Base-by-base conservation (phyloP, 2,329 filamentous ascomycete genomes). In the Madurella mycetomatis region DNA sequence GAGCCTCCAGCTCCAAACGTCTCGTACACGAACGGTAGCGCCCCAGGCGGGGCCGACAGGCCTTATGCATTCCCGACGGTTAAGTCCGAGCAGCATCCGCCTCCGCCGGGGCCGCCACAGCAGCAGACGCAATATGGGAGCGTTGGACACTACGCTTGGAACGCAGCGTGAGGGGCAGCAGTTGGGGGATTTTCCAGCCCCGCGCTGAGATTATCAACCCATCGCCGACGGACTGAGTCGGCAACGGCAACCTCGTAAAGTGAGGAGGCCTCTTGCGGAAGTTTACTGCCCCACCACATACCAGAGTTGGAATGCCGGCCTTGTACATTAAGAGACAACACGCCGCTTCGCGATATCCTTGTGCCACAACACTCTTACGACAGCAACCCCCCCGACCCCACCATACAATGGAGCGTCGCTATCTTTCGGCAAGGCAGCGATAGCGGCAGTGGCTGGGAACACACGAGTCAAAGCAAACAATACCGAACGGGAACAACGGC, bases 121-220 rank as follows among this genome's bases (percentile, higher is more conserved):
- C 54, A 46, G 41, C 54, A 46, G 45, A 49, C 17, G 64, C 70
- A 37, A 19, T 79, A 78, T 53, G 70, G 64, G 25, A 67, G 69
- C 12, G 72, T 81, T 67, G 77, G 74, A 64, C 77, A 82, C 64
- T 83, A 83, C 65, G 80, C 79, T 32, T 83, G 81, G 81, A 81
- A 76, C 59, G 70, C 74, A 49, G 78, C 75, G 53, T 80, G 59
- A 63, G 53, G n/a, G 48, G 37, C 42, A 19, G 11, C 4, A 37
- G 13, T 11, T 37, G 34, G 34, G 34, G 34, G 34, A 15, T 3
- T 11, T 37, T 15, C 11, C 13, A 5, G 34, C 34, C 34, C 34
- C 34, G 4, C 11, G 13, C 4, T 15, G 2, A 11, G 34, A 5
- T 37, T 15, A 12, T 9, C 11, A 15, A 37, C 34, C 34, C 34